Conservation (phyloP, 78 protist genomes). For the Dictyostelium brefeldianum region DNA sequence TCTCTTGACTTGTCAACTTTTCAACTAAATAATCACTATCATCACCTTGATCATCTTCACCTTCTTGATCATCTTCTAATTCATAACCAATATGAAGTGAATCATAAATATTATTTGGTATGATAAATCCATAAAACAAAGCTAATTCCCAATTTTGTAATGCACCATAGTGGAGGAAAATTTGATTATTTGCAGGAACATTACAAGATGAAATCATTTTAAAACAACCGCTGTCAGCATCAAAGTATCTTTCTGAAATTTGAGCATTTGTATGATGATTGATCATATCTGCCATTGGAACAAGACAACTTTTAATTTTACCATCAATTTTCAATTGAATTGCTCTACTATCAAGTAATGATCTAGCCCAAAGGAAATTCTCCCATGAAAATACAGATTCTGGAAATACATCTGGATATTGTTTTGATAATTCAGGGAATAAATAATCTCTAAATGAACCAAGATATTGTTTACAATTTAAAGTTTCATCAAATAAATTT, state of each 20-base stretch:
- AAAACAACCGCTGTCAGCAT: constrained; percentile 22
- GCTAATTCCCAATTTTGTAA: constrained; percentile 79
- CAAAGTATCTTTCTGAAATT: constrained; percentile 58
- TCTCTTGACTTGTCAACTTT: not conserved
- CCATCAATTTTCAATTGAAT: constrained; percentile 75
- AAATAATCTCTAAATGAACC: constrained; percentile 57
- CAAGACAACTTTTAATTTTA: constrained; percentile 44
- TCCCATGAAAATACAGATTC: constrained; percentile 57
- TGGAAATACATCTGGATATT: constrained; percentile 76
- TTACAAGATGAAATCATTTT: constrained; percentile 48
- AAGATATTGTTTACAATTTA: constrained; percentile 39
- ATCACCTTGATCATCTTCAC: not conserved
- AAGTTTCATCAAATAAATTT: constrained; percentile 68
- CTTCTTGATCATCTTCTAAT: constrained; percentile 35
- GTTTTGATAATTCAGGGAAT: constrained; percentile 79
- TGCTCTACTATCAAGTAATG: constrained; percentile 77
- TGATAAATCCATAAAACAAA: constrained; percentile 66
- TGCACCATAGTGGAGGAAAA: constrained; percentile 74
- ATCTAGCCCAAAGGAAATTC: constrained; percentile 77
- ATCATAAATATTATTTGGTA: constrained; percentile 66
- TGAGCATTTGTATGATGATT: constrained; percentile 79
- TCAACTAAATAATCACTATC: not conserved
- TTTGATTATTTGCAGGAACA: constrained; percentile 49
- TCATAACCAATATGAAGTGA: constrained; percentile 67
- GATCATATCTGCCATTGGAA: constrained; percentile 83